Evolutionary conservation across 352 stramenopile species (phyloP).

Genomic region (Globisporangium viniferum): DNA sequence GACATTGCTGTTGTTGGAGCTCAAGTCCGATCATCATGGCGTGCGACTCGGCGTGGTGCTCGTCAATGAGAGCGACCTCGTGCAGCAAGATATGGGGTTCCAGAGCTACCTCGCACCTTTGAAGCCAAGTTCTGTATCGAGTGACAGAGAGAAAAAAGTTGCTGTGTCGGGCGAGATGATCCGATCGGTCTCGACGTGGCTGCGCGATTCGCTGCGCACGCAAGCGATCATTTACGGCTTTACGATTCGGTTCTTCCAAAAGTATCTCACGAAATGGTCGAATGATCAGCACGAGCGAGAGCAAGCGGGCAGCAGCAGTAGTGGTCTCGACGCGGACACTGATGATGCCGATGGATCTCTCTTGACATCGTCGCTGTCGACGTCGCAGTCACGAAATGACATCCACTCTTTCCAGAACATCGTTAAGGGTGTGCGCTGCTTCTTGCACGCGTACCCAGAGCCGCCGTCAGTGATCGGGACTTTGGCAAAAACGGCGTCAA

Average conservation of each 20-base stretch:
- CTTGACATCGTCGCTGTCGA: constrained; percentile 13
- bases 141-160: constrained; percentile 15
- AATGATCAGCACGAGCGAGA: constrained; percentile 26
- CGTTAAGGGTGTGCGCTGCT: constrained; percentile 75
- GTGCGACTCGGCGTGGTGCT: constrained; percentile 59
- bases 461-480: background rate
- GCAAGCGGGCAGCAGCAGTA: constrained; percentile 13
- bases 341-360: constrained; percentile 12
- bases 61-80: constrained; percentile 56
- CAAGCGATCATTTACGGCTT: constrained; percentile 69
- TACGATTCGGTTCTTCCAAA: constrained; percentile 75
- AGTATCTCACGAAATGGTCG: constrained; percentile 62
- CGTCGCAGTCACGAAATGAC: constrained; percentile 30
- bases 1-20: constrained; percentile 57
- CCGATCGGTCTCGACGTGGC: constrained; percentile 42
- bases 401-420: constrained; percentile 66
- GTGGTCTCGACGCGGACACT: constrained; percentile 9
- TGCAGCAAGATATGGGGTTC: constrained; percentile 60
- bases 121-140: background rate
- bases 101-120: constrained; percentile 32
- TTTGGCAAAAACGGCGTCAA: background rate
- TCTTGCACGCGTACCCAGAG: constrained; percentile 58
- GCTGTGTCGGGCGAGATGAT: constrained; percentile 36
- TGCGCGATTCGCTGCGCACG: constrained; percentile 53
- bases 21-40: constrained; percentile 73